phyloP scores from a whole-genome alignment of 139 green algal genomes.

The Chlamydomonas urium region DNA sequence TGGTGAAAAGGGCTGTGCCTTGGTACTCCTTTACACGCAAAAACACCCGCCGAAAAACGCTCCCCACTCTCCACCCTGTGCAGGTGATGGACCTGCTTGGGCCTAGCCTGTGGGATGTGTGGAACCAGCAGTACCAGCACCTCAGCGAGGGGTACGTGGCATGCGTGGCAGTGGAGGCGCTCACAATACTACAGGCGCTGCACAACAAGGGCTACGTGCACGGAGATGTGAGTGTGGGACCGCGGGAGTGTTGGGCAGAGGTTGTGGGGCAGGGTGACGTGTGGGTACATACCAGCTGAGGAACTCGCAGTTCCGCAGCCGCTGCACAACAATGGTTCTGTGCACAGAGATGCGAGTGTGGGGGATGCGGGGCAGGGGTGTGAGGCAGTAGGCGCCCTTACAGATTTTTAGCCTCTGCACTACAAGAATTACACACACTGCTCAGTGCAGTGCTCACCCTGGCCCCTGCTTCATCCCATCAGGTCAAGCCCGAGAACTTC shows the following conservation, averaged over 20 bases:
- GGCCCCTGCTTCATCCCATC: no score
- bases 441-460: no score
- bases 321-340: not conserved
- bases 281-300: no score
- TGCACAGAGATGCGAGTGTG: no score
- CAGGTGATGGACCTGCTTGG: constrained; percentile 99
- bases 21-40: no score
- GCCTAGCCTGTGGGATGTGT: constrained; percentile 97
- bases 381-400: no score
- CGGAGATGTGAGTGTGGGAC: constrained; percentile 78
- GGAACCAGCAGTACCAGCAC: constrained; percentile 81
- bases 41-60: not conserved
- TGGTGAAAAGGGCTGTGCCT: no score
- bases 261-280: no score
- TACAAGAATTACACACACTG: no score
- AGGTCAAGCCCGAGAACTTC: constrained; percentile 97
- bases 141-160: constrained; percentile 97
- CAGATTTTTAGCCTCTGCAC: no score
- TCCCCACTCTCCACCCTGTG: not conserved
- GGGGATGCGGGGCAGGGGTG: no score
- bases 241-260: no score
- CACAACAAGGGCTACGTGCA: constrained; percentile 83
- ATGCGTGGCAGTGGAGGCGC: constrained; percentile 96
- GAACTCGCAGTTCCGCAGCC: not conserved
- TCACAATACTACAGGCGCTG: constrained; percentile 92